Percentiles rank a stretch among this genome's conserved stretches.
Conservation (phyloP, 1,139 yeast species). For the Diutina siamensis region DNA sequence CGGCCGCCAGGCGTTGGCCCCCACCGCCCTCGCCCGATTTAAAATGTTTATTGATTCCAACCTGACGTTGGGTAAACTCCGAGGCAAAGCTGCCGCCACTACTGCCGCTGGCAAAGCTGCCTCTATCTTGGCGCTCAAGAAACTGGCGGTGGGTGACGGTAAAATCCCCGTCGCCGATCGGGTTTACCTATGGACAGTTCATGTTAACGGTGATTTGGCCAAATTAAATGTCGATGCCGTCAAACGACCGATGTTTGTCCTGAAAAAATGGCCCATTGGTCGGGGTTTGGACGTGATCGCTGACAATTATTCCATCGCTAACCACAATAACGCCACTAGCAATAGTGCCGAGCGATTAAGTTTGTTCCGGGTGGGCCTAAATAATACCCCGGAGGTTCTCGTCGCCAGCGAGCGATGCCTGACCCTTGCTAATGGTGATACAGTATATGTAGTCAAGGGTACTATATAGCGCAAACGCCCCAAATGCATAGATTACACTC, state of each 20-base stretch:
- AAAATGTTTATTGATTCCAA: slow-evolving; percentile 26
- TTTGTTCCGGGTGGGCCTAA: slow-evolving; percentile 30
- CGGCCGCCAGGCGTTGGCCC: slow-evolving; percentile 10
- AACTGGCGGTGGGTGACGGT: slow-evolving; percentile 57
- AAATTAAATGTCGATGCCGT: slow-evolving; percentile 19
- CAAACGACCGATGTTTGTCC: slow-evolving; percentile 36
- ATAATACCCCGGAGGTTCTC: slow-evolving; percentile 7
- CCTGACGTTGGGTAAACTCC: slow-evolving; percentile 2
- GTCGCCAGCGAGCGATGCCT: slow-evolving; percentile 23
- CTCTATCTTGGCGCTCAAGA: slow-evolving; percentile 17
- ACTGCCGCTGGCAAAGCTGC: not conserved
- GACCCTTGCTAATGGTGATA: slow-evolving; percentile 38
- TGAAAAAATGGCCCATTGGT: slow-evolving; percentile 66
- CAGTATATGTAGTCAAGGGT: slow-evolving; percentile 50
- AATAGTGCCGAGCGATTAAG: slow-evolving; percentile 31
- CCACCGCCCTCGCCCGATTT: slow-evolving; percentile 35
- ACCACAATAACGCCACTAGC: slow-evolving; percentile 42
- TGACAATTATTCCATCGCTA: slow-evolving; percentile 38
- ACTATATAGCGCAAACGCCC: no score
- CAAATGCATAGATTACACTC: no score
- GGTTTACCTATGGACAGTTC: slow-evolving; percentile 49
- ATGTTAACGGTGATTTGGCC: slow-evolving; percentile 25
- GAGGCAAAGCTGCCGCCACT: not conserved
- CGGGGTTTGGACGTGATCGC: slow-evolving; percentile 63
- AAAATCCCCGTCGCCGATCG: slow-evolving; percentile 45